These are phyloP conservation scores for Laburnicola sp. DNA, from an alignment of 2,329 filamentous ascomycete species.

Conservation along the genomic window DNA sequence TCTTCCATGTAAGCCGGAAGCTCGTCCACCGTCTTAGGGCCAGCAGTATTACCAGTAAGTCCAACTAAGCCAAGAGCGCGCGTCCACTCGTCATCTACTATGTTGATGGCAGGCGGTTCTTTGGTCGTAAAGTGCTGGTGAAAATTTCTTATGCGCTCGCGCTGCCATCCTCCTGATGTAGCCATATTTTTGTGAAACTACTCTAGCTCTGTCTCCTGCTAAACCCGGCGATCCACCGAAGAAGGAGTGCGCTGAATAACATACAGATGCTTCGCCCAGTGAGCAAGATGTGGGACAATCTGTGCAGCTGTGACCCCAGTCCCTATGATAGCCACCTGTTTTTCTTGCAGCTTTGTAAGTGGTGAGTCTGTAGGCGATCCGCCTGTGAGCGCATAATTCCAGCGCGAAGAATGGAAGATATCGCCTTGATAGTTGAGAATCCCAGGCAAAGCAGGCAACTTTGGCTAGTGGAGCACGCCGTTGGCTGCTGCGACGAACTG, in stretches of 20 bases:
- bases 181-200: conserved; percentile 44
- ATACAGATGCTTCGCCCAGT: conserved; percentile 55
- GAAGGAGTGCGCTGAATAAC: conserved; percentile 62
- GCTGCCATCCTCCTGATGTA: conserved; percentile 53
- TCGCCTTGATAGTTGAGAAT: conserved; percentile 7
- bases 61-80: conserved; percentile 17
- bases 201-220: conserved; percentile 8
- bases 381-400: conserved; percentile 33
- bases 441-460: conserved; percentile 20
- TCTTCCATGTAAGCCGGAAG: conserved; percentile 37
- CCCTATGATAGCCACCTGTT: conserved; percentile 41
- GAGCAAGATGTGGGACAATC: conserved; percentile 46
- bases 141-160: conserved; percentile 51
- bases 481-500: conserved; percentile 15
- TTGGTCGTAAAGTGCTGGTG: conserved; percentile 42
- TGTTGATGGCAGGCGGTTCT: conserved; percentile 30
- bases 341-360: conserved; percentile 42
- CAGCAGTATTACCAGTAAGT: conserved; percentile 2
- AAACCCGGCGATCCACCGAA: conserved; percentile 44
- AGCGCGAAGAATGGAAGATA: conserved; percentile 35
- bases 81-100: conserved; percentile 56
- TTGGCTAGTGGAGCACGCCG: conserved; percentile 49
- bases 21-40: conserved; percentile 12
- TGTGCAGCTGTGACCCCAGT: conserved; percentile 41
- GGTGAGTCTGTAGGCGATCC: conserved; percentile 21